These are phyloP conservation scores for Corynascus novoguineensis DNA, from an alignment of 495 filamentous ascomycete species.

Conservation along the genomic window DNA sequence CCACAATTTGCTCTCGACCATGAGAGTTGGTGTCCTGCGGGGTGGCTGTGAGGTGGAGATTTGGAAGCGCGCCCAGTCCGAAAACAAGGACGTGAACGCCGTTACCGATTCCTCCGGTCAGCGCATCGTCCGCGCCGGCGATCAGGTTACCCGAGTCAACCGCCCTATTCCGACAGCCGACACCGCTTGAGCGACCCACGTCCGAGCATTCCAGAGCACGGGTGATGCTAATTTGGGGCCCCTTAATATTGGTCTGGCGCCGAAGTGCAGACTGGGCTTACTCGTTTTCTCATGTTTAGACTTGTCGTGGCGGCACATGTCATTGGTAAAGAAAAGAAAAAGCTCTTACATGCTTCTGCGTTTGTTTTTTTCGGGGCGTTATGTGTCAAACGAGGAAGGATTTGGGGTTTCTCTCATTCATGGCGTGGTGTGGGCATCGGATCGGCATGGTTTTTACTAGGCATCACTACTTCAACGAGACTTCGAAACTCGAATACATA, in stretches of 20 bases:
- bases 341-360: background rate
- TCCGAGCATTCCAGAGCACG: background rate
- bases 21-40: slow-evolving; percentile 93
- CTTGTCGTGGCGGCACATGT: background rate
- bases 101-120: slow-evolving; percentile 77
- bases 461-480: slow-evolving; percentile 3
- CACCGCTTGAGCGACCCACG: slow-evolving; percentile 52
- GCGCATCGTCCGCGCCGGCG: slow-evolving; percentile 82
- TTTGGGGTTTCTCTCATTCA: background rate
- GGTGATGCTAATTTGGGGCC: background rate
- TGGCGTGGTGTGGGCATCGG: slow-evolving; percentile 5
- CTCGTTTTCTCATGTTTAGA: background rate
- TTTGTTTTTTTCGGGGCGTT: slow-evolving; percentile 10
- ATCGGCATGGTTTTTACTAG: slow-evolving; percentile 11
- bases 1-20: slow-evolving; percentile 93
- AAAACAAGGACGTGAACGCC: slow-evolving; percentile 77
- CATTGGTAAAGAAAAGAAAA: slow-evolving; percentile 1
- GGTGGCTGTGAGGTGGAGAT: slow-evolving; percentile 98
- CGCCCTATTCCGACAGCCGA: slow-evolving; percentile 67
- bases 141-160: slow-evolving; percentile 79
- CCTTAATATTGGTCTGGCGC: background rate
- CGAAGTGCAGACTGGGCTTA: background rate
- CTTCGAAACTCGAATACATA: background rate
- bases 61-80: slow-evolving; percentile 91
- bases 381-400: background rate